These are phyloP conservation scores for Penicillium sp. DNA, from an alignment of 2,329 filamentous ascomycete species.

Conservation along the genomic window DNA sequence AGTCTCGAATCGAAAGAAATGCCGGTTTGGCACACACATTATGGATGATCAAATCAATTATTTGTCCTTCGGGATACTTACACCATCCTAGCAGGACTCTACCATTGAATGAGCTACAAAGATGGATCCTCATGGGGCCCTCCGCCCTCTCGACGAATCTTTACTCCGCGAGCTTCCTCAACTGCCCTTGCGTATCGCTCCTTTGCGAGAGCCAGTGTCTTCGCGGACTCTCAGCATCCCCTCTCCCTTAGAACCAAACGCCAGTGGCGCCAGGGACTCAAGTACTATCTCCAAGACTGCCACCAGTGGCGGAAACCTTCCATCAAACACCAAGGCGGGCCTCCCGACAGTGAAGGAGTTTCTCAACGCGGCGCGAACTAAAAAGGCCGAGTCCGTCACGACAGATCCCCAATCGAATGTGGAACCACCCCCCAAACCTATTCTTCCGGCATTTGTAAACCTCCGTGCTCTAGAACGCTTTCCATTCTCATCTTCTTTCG, in stretches of 20 bases:
- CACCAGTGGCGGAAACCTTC: constrained; percentile 36
- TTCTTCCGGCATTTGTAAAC: constrained; percentile 55
- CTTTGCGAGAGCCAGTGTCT: constrained; percentile 54
- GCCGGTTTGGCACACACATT: not conserved
- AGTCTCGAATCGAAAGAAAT: not conserved
- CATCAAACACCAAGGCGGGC: constrained; percentile 37
- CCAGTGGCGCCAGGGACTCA: constrained; percentile 42
- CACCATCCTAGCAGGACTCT: constrained; percentile 7
- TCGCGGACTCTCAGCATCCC: constrained; percentile 49
- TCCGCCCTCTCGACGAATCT: constrained; percentile 50
- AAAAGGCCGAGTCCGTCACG: constrained; percentile 41
- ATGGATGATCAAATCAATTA: constrained; percentile 12
- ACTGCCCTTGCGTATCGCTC: constrained; percentile 54
- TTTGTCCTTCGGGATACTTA: constrained; percentile 11
- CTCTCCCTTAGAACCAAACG: constrained; percentile 54
- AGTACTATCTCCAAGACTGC: constrained; percentile 38
- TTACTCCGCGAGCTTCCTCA: constrained; percentile 51
- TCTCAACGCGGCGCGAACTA: constrained; percentile 44
- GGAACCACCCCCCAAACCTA: constrained; percentile 49
- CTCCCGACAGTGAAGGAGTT: constrained; percentile 46
- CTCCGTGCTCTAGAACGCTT: constrained; percentile 54
- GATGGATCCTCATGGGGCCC: constrained; percentile 41
- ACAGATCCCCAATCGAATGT: constrained; percentile 39
- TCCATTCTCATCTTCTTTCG: constrained; percentile 48
- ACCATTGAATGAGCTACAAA: constrained; percentile 24